A percentile compares a stretch with the other conserved stretches of the same genome.
Conservation (phyloP, 192 early-diverging fungal species). For the Diversispora eburnea region DNA sequence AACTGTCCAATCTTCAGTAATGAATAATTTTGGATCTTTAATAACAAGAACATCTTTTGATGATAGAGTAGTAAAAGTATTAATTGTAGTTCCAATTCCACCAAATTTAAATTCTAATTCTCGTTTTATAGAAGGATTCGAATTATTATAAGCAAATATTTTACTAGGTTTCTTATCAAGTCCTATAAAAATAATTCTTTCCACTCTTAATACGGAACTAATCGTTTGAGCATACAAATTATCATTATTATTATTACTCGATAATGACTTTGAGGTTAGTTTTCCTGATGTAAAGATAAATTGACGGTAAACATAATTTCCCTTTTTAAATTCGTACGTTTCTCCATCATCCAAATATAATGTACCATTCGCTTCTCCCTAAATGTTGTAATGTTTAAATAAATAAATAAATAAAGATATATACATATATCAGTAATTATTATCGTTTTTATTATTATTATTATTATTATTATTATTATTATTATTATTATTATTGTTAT, state of each 20-base stretch:
- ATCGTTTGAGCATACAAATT: slow-evolving; percentile 25
- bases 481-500: no score
- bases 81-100: neutral
- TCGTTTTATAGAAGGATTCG: neutral
- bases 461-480: no score
- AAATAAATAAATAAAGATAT: slow-evolving; percentile 17
- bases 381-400: neutral
- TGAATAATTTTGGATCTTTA: slow-evolving; percentile 16
- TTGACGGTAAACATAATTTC: slow-evolving; percentile 59
- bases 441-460: neutral
- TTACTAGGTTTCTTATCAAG: slow-evolving; percentile 26
- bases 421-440: neutral
- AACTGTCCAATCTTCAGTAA: slow-evolving; percentile 21
- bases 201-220: slow-evolving; percentile 36
- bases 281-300: slow-evolving; percentile 48
- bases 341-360: slow-evolving; percentile 93
- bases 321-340: slow-evolving; percentile 63
- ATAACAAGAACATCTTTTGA: slow-evolving; percentile 15
- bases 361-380: slow-evolving; percentile 67
- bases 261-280: slow-evolving; percentile 27
- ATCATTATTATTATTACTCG: neutral
- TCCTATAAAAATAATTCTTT: slow-evolving; percentile 57
- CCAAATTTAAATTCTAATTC: slow-evolving; percentile 18
- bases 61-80: neutral
- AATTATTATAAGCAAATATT: slow-evolving; percentile 16